A percentile compares a stretch with the other conserved stretches of the same genome.
These are phyloP conservation scores for Candida michaelii DNA, from an alignment of 805 yeast genomes.

Conservation along the genomic window DNA sequence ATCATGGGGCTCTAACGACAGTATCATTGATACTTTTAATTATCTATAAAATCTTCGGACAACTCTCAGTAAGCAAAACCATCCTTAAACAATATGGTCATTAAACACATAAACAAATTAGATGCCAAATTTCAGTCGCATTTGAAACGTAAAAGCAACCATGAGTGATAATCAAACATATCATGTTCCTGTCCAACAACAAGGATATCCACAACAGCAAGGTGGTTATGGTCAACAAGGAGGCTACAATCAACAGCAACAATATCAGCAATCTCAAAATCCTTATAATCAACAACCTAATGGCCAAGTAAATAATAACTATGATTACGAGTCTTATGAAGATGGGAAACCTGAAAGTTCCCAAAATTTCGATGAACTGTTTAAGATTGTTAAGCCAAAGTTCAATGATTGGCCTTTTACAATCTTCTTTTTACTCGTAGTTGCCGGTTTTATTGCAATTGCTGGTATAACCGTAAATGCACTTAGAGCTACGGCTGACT, in stretches of 20 bases:
- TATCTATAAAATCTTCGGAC: no score
- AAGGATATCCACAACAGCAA: conserved; percentile 14
- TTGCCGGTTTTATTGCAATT: conserved; percentile 67
- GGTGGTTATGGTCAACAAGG: conserved; percentile 4
- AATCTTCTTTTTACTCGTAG: conserved; percentile 44
- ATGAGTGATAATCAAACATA: conserved; percentile 6
- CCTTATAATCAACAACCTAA: conserved; percentile 1
- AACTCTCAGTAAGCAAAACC: no score
- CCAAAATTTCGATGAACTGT: conserved; percentile 61
- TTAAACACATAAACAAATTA: no score
- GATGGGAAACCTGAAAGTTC: conserved; percentile 31
- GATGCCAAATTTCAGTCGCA: conserved; percentile 7
- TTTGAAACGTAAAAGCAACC: conserved; percentile 4
- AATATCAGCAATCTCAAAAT: conserved; percentile 11
- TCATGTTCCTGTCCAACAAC: conserved; percentile 17
- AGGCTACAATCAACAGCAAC: conserved; percentile 9
- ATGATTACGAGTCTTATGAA: conserved; percentile 31
- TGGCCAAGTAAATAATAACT: neutral
- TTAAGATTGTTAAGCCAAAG: conserved; percentile 60
- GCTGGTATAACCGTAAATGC: conserved; percentile 69
- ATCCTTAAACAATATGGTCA: no score
- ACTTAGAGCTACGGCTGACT: conserved; percentile 53
- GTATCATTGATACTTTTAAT: no score
- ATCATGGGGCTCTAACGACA: no score
- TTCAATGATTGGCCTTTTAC: conserved; percentile 75